Base-by-base conservation (phyloP, 163 green algal species). In the Scenedesmus sp. region DNA sequence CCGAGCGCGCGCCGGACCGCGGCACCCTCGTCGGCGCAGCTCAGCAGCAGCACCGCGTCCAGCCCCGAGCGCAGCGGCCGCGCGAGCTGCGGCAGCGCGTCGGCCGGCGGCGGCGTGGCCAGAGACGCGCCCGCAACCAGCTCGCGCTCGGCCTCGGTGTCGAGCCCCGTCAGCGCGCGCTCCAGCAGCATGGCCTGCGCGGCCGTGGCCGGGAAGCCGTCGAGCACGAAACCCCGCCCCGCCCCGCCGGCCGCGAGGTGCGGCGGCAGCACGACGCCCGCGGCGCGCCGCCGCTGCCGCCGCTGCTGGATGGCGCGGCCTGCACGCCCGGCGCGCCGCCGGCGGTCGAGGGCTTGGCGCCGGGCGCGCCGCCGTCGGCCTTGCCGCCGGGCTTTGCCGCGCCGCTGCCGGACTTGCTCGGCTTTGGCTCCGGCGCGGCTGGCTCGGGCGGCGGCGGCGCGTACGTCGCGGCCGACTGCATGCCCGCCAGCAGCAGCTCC, bases 11-110 rank as follows among this genome's bases (percentile, higher is more conserved):
- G 84, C 79, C 89, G 89, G 26, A 93, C 67, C 4, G 82, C 87
- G 9, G 84, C n/a, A 28, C 56, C 75, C 15, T 88, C 83, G 72
- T 91, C 84, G 4, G 60, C 45, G 10, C 92, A 74, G 13, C 65
- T 70, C n/a, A 93, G 81, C 57, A 91, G 78, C 6, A 96, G 24
- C 22, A 94, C 89, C 4, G 85, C 84, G 73, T 96, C 91, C 36
- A 96, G 81, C 3, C 90, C 90, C 36, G 84, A 88, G 20, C 80
- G 10, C 33, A 91, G 81, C 22, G 78, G 76, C 39, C 84, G 79
- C 33, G 62, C 69, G 48, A 88, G 60, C 75, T 84, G 80, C 6
- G 86, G 84, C 44, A 91, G 75, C 14, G 72, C 74, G 5, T 77
- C 78, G 4, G 65, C 29, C 7, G 86, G 84, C 10, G 91, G 87